Conservation (phyloP, 148 eudicot species). For the Camellia sinensis region DNA sequence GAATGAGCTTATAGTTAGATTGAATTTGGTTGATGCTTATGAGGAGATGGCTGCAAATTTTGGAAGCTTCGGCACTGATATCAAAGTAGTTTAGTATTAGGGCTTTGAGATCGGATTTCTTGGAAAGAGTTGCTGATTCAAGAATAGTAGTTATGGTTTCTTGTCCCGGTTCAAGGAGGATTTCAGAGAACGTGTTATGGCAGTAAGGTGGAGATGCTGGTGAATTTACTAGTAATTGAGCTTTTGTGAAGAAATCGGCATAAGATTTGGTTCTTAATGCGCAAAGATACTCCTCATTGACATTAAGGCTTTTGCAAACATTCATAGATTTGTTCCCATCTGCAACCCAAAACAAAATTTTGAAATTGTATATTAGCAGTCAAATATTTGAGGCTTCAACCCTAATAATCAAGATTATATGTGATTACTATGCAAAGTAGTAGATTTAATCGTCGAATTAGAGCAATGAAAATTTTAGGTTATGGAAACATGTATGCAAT, state of each 20-base stretch:
- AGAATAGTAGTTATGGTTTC: constrained; percentile 35
- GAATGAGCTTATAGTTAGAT: constrained; percentile 22
- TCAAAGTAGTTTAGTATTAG: constrained; percentile 42
- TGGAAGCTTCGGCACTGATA: constrained; percentile 48
- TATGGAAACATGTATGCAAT: no score
- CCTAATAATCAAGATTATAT: background rate
- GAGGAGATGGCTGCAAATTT: constrained; percentile 43
- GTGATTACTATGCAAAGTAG: background rate
- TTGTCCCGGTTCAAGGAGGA: constrained; percentile 49
- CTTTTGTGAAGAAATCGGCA: constrained; percentile 44
- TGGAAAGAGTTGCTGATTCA: constrained; percentile 27
- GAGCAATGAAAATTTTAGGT: no score
- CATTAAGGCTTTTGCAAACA: constrained; percentile 24
- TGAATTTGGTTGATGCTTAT: constrained; percentile 33
- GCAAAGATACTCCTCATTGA: constrained; percentile 45
- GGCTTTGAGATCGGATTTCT: constrained; percentile 35
- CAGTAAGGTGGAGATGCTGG: constrained; percentile 20
- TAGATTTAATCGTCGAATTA: background rate
- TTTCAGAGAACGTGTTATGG: constrained; percentile 21
- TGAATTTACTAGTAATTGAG: constrained; percentile 20
- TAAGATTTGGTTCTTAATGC: constrained; percentile 53
- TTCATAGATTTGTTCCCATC: constrained; percentile 16
- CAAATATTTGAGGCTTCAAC: no score
- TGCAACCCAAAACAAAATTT: constrained; percentile 14
- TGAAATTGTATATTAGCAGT: background rate